Evolutionary conservation across 331 rosid species (phyloP), one percentile per base, ranked within the genome.

Genomic region (Malus hybrid): DNA sequence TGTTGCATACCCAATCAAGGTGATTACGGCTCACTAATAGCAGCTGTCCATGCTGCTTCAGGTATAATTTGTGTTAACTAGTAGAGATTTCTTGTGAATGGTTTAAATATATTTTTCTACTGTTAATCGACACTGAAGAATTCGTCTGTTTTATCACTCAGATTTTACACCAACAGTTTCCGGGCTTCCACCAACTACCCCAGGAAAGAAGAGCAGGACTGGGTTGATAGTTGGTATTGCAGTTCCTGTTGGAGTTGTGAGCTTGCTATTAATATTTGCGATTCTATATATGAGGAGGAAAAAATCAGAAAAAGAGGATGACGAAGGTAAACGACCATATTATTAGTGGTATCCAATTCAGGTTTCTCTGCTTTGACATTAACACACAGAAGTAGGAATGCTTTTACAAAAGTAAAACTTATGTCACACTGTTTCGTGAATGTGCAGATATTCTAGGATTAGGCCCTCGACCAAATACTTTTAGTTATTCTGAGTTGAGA

Each of bases 1-100:
- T 78, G 82, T n/a, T 78, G 82, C 67, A 78, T 52, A 72, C 82
- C 82, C 22, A 22, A 22, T 22, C 22, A 22, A 27, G 82, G 77
- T 71, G 34, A 72, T 54, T 78, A 72, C 1, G 82, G 82, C 44
- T 69, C 77, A 0, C 11, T 72, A 18, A 72, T 78, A 72, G 32
- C 77, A 0, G 18, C 82, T 9, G 69, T 78, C 14, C 76, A 65
- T 71, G 73, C 69, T 18, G 60, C 48, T 52, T 42, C 82, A 65
- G 82, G 82, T 78, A 28, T 54, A 55, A 4, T 1, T 15, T 6
- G 4, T 57, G 76, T 13, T 6, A 22, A 36, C 9, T 33, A 63
- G 76, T 22, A 34, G 16, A 55, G 6, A 12, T 67, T 24, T 16
- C 7, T 2, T 6, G 16, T 64, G 54, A 18, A 32, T 67, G 10